Conservation (phyloP, 208 protist genomes). For the Giardia duodenalis region DNA sequence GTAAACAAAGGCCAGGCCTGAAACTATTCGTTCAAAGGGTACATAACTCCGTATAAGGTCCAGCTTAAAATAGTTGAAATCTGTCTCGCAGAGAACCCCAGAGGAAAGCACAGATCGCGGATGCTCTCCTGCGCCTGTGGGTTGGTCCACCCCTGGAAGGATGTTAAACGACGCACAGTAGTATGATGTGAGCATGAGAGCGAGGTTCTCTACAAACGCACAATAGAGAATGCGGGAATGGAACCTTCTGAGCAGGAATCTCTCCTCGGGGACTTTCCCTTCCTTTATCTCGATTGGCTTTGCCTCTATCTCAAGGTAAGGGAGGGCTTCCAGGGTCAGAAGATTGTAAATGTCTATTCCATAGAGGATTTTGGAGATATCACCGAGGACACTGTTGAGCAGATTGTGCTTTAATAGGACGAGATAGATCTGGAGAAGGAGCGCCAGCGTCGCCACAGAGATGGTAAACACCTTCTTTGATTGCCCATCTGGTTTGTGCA, state of each 20-base stretch:
- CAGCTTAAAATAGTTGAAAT: conserved; percentile 11
- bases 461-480: background rate
- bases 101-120: background rate
- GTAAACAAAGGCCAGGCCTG: background rate
- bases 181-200: background rate
- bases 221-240: background rate
- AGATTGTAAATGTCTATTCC: background rate
- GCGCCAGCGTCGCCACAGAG: background rate
- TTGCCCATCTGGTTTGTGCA: background rate
- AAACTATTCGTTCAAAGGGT: background rate
- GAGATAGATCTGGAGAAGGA: background rate
- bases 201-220: background rate
- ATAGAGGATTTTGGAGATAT: background rate
- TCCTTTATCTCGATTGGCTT: background rate
- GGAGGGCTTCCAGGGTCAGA: background rate
- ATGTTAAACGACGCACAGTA: background rate
- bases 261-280: background rate
- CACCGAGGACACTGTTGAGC: background rate
- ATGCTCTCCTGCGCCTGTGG: too few relatives aligned
- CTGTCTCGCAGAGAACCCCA: background rate
- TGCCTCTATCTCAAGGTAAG: background rate
- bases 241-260: background rate
- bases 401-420: background rate
- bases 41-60: background rate
- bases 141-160: background rate